Percentiles rank a stretch among this genome's conserved stretches.
These are phyloP conservation scores for Penicillium concentricum DNA, from an alignment of 2,329 filamentous ascomycete genomes.

Conservation along the genomic window DNA sequence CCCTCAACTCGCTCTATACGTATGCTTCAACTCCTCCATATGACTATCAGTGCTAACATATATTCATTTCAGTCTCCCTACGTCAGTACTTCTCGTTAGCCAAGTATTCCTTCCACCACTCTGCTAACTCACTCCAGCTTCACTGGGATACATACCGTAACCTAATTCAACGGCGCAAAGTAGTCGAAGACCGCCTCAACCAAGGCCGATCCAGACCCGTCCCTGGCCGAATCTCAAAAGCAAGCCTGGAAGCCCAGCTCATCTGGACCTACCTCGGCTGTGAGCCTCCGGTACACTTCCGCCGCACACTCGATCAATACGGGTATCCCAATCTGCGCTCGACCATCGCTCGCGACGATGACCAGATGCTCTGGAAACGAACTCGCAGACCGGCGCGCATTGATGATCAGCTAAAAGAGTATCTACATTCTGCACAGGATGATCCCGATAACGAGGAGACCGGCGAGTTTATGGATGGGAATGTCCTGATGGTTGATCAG, in stretches of 20 bases:
- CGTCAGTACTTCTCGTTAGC: constrained; percentile 15
- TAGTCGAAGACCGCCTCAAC: constrained; percentile 53
- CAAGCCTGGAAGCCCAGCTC: constrained; percentile 57
- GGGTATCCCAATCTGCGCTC: constrained; percentile 62
- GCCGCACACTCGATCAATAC: constrained; percentile 63
- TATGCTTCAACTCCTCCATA: constrained; percentile 12
- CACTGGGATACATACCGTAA: constrained; percentile 65
- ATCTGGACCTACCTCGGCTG: constrained; percentile 64
- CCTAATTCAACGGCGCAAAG: constrained; percentile 55
- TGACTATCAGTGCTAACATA: background rate
- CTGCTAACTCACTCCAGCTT: constrained; percentile 40
- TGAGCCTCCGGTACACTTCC: constrained; percentile 61
- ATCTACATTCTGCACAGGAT: constrained; percentile 27
- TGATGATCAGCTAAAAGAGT: constrained; percentile 46
- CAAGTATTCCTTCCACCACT: no score
- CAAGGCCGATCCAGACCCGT: constrained; percentile 59
- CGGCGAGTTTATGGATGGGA: constrained; percentile 31
- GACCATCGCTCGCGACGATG: constrained; percentile 61
- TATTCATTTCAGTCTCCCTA: constrained; percentile 26
- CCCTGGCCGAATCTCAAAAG: constrained; percentile 53
- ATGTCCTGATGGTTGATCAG: constrained; percentile 67
- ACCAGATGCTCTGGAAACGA: constrained; percentile 66
- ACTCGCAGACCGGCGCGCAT: constrained; percentile 54
- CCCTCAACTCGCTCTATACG: constrained; percentile 32
- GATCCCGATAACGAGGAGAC: constrained; percentile 11